Conservation (phyloP, 345 rosid species). For the Gossypium arboreum region DNA sequence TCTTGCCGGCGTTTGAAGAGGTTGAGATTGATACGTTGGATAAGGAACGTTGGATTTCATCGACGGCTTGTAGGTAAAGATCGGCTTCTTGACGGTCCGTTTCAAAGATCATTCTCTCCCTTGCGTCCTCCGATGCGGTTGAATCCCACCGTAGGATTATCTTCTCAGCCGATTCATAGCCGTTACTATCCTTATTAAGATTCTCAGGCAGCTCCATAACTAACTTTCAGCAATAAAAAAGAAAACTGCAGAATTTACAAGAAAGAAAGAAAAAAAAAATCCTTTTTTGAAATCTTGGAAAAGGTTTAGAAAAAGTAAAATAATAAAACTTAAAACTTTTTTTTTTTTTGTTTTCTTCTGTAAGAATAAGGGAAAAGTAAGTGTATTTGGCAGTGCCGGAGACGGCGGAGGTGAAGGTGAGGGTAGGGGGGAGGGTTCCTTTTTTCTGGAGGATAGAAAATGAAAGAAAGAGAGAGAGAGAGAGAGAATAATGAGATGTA, state of each 20-base stretch:
- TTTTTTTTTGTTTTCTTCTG: not conserved
- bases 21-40: conserved; percentile 40
- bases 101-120: conserved; percentile 81
- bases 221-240: not conserved
- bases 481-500: not conserved
- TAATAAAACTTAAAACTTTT: not conserved
- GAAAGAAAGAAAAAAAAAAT: not conserved
- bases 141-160: conserved; percentile 91
- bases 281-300: not conserved
- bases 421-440: not conserved
- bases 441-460: not conserved
- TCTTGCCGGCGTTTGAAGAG: not conserved
- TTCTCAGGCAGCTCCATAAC: conserved; percentile 61
- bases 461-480: too few relatives aligned
- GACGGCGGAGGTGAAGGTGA: not conserved
- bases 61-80: conserved; percentile 82
- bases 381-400: not conserved
- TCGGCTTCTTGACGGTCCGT: conserved; percentile 70
- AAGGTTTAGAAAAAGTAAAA: not conserved
- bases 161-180: conserved; percentile 62
- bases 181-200: conserved; percentile 5
- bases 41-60: conserved; percentile 68
- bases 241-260: conserved; percentile 14
- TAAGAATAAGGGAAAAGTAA: not conserved
- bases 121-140: conserved; percentile 75